These are phyloP conservation scores for Dendrobium chrysotoxum DNA, from an alignment of 106 monocot genomes.

Conservation along the genomic window DNA sequence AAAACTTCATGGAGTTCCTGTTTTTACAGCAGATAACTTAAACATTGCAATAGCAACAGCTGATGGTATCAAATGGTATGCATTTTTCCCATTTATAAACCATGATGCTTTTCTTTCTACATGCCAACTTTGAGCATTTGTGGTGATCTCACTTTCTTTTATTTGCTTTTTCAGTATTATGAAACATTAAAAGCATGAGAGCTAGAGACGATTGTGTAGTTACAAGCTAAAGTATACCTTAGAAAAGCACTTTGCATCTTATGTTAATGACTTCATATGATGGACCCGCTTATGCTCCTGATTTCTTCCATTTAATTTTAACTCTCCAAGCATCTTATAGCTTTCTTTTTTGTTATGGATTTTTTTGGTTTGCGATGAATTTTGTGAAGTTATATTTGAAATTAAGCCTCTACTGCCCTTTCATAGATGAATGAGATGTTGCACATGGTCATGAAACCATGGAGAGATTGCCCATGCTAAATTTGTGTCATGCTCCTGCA, in stretches of 20 bases:
- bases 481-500: too few relatives aligned
- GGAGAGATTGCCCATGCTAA: too few relatives aligned
- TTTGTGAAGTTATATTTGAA: too few relatives aligned
- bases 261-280: background rate
- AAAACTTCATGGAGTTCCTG: conserved; percentile 87
- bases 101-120: background rate
- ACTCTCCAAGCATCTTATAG: too few relatives aligned
- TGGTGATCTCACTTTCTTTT: background rate
- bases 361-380: too few relatives aligned
- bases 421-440: too few relatives aligned
- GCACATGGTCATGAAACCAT: too few relatives aligned
- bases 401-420: too few relatives aligned
- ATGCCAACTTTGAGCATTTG: background rate
- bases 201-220: background rate
- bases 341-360: too few relatives aligned
- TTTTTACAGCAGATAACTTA: conserved; percentile 85
- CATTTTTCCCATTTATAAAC: conserved; percentile 2
- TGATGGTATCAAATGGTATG: conserved; percentile 91
- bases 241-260: background rate
- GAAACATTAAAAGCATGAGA: background rate
- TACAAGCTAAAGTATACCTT: background rate
- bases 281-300: background rate
- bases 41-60: conserved; percentile 95
- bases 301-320: too few relatives aligned
- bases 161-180: background rate